phyloP scores from a whole-genome alignment of 306 rosid genomes.

The Crataegus laevigata region DNA sequence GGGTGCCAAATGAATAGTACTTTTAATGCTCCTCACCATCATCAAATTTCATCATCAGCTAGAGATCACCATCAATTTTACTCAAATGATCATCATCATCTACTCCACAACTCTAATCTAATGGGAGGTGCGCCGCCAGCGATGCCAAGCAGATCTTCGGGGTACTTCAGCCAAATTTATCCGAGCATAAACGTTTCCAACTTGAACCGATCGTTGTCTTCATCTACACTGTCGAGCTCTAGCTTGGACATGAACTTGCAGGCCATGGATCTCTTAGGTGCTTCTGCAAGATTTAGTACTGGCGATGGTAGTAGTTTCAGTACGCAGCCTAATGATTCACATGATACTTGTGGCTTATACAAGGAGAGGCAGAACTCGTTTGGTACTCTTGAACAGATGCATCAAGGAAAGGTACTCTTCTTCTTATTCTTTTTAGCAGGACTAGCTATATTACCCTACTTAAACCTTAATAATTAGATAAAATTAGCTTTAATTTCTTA shows the following conservation, averaged over 20 bases:
- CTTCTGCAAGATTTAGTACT: constrained; percentile 19
- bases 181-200: constrained; percentile 63
- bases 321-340: constrained; percentile 4
- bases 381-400: constrained; percentile 35
- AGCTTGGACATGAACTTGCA: constrained; percentile 36
- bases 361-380: constrained; percentile 22
- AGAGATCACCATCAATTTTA: background rate
- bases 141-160: constrained; percentile 22
- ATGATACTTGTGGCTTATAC: constrained; percentile 21
- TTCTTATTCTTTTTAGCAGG: background rate
- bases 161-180: constrained; percentile 62
- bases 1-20: background rate
- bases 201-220: constrained; percentile 24
- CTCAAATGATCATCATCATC: background rate
- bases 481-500: too few species aligned
- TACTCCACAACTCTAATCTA: constrained; percentile 11
- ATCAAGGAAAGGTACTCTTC: constrained; percentile 1
- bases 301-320: constrained; percentile 1
- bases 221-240: constrained; percentile 25
- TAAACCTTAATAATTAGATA: too few species aligned
- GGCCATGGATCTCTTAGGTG: constrained; percentile 35
- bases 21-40: background rate
- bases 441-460: background rate
- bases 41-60: constrained; percentile 1
- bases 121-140: background rate